A percentile compares a stretch with the other conserved stretches of the same genome.
These are phyloP conservation scores for Hippophae tibetana DNA, from an alignment of 306 rosid genomes.

Conservation along the genomic window DNA sequence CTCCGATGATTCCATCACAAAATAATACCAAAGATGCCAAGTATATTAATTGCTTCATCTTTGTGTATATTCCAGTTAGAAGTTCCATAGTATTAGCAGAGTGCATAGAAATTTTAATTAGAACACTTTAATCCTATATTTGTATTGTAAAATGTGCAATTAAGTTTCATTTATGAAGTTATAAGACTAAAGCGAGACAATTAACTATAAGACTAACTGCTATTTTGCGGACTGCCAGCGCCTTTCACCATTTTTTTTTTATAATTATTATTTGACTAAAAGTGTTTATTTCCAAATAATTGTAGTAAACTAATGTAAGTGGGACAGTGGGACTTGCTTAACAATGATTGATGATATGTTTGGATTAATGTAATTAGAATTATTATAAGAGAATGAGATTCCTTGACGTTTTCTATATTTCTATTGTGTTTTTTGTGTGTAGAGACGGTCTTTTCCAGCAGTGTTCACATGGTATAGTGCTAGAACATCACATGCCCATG, in stretches of 20 bases:
- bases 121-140: too few relatives aligned
- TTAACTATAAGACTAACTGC: too few relatives aligned
- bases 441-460: conserved; percentile 43
- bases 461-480: conserved; percentile 44
- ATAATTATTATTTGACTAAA: too few relatives aligned
- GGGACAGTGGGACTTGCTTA: too few relatives aligned
- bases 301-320: too few relatives aligned
- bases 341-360: conserved; percentile 45
- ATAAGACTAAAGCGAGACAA: too few relatives aligned
- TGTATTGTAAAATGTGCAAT: too few relatives aligned
- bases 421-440: neutral
- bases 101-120: neutral
- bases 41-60: neutral
- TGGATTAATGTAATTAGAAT: conserved; percentile 33
- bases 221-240: too few relatives aligned
- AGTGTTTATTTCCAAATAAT: too few relatives aligned
- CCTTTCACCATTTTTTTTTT: too few relatives aligned
- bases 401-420: conserved; percentile 15
- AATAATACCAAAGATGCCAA: neutral
- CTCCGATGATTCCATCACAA: conserved; percentile 53
- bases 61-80: neutral
- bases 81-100: conserved; percentile 17
- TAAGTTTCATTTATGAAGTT: too few relatives aligned
- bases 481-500: conserved; percentile 44
- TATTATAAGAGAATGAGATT: conserved; percentile 27